These are phyloP conservation scores for Senecio squalidus DNA, from an alignment of 140 eudicot species.

Conservation along the genomic window DNA sequence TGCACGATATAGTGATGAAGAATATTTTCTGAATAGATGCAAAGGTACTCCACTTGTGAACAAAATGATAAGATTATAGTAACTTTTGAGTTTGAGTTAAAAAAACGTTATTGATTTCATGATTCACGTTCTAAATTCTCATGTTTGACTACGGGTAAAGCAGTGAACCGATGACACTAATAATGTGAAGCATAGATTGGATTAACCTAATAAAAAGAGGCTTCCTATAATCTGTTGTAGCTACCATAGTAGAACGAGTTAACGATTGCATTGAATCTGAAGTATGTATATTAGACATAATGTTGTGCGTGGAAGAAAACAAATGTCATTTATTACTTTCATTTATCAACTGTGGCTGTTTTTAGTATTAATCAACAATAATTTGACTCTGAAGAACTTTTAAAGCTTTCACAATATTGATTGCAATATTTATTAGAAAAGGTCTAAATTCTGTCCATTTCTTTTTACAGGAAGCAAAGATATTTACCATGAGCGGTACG, in stretches of 20 bases:
- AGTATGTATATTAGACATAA: not conserved
- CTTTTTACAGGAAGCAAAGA: slow-evolving; percentile 59
- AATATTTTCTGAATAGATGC: slow-evolving; percentile 71
- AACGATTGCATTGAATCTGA: not conserved
- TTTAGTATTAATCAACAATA: not conserved
- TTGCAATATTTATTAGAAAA: not conserved
- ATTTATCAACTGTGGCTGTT: not conserved
- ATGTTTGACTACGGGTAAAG: not conserved
- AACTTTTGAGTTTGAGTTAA: slow-evolving; percentile 6
- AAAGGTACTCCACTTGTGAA: slow-evolving; percentile 46
- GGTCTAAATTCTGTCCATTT: not conserved
- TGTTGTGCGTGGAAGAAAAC: too few species aligned
- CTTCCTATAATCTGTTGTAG: not conserved
- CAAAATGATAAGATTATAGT: not conserved
- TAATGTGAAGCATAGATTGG: slow-evolving; percentile 4
- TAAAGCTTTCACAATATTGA: not conserved
- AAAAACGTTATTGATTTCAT: not conserved
- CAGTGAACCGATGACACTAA: slow-evolving; percentile 1
- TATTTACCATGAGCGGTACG: slow-evolving; percentile 65
- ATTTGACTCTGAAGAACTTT: not conserved
- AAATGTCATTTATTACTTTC: not conserved
- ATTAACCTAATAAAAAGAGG: not conserved
- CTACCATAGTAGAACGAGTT: slow-evolving; percentile 4
- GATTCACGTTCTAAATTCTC: slow-evolving; percentile 5
- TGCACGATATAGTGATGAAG: slow-evolving; percentile 86